A percentile compares a stretch with the other conserved stretches of the same genome.
Evolutionary conservation across 2,329 filamentous ascomycete genomes (phyloP).

Genomic region (Ophiostoma tasmaniense): DNA sequence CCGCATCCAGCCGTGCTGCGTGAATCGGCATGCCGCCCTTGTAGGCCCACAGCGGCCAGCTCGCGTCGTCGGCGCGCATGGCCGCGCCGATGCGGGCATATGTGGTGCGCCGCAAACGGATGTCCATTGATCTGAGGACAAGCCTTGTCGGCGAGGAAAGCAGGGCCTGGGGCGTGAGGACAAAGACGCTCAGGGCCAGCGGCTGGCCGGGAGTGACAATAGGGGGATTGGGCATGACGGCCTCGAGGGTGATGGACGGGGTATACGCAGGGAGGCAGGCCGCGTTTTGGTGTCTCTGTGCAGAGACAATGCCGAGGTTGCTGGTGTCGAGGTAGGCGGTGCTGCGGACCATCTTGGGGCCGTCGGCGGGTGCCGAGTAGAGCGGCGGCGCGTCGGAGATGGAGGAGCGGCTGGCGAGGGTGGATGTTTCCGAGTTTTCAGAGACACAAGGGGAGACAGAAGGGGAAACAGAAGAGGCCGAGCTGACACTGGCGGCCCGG

Average conservation of each 20-base stretch:
- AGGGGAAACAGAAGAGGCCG: not conserved
- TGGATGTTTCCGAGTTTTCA: not conserved
- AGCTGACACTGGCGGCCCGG: not conserved
- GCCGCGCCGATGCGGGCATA: not conserved
- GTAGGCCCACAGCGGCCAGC: slow-evolving; percentile 5
- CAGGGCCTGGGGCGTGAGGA: not conserved
- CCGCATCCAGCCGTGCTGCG: not conserved
- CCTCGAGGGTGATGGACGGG: slow-evolving; percentile 6
- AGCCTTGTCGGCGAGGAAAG: not conserved
- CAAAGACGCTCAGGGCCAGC: not conserved
- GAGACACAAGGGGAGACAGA: too few species aligned
- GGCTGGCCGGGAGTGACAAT: slow-evolving; percentile 7
- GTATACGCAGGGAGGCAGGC: slow-evolving; percentile 10
- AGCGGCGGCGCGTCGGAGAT: not conserved
- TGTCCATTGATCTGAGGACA: not conserved
- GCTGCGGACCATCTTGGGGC: slow-evolving; percentile 2
- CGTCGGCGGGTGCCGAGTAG: not conserved
- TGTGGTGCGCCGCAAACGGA: not conserved
- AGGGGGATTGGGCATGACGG: not conserved
- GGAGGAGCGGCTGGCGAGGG: not conserved
- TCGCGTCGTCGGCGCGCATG: not conserved
- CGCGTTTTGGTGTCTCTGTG: too few species aligned
- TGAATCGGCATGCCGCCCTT: not conserved
- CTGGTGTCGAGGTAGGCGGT: not conserved
- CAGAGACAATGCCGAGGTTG: not conserved